Base-by-base conservation (phyloP, 441 rosid genomes). In the Corymbia calophylla region DNA sequence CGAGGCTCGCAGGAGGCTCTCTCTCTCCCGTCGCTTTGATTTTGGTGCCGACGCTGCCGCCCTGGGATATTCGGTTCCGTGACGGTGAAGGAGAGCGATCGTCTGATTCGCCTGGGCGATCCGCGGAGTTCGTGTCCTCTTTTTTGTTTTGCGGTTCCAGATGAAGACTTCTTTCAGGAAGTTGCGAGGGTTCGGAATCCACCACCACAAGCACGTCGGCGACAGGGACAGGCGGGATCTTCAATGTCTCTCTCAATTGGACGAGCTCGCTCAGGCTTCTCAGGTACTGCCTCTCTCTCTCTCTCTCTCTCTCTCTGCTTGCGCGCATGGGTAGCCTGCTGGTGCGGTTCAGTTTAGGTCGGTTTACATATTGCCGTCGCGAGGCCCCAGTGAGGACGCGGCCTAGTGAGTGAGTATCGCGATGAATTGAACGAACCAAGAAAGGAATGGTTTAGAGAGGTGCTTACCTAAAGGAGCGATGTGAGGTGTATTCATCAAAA, bases 141-240 rank as follows among this genome's bases (percentile, higher is more conserved):
- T n/a, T 14, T 55, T 21, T 4, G 32, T 31, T 14, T 29, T 62
- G 51, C 81, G 84, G 84, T 39, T 77, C 23, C n/a, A 1, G n/a
- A 97, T 97, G 99, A 97, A 94, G 92, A 93, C 95, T 86, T 98
- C 99, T 86, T 88, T 96, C 51, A 96, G 94, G 90, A 96, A 93
- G 91, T 92, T 95, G 84, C 95, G 97, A 90, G 97, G 95, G 29
- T 90, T 96, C 35, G 92, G 94, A 53, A 93, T 91, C 88, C 95
- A 93, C 64, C 35, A 55, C 48, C 60, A 60, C 87, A 89, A 89
- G 88, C 95, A 93, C 77, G 95, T 91, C n/a, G 95, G 92, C 19
- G 93, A 91, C 88, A 92, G 90, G 68, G 94, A 93, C 88, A 92
- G 92, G 81, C 89, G 93, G 89, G 95, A 94, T 94, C 93, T 89